phyloP scores from a whole-genome alignment of 2,329 filamentous ascomycete genomes.

The Atkinsonella texensis region DNA sequence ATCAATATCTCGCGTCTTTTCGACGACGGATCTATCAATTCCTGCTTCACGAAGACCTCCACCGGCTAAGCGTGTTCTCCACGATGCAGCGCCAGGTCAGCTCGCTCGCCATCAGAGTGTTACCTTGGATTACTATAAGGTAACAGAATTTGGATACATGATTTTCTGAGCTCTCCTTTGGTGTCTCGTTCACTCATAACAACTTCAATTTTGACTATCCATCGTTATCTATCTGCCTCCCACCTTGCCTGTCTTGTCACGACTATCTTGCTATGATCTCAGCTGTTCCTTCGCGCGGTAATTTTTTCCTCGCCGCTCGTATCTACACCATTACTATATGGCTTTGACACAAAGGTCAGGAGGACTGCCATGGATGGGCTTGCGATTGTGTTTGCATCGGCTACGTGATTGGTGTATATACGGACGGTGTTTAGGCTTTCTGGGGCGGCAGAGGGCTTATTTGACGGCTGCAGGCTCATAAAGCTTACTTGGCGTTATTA shows the following conservation, averaged over 20 bases:
- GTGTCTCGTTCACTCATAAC: constrained; percentile 16
- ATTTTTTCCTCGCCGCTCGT: constrained; percentile 44
- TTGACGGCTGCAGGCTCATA: constrained; percentile 32
- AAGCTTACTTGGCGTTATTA: constrained; percentile 39
- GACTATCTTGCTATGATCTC: constrained; percentile 44
- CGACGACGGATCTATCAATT: too few relatives aligned
- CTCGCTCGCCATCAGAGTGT: too few relatives aligned
- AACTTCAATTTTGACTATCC: constrained; percentile 36
- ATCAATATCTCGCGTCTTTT: too few relatives aligned
- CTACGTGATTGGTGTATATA: constrained; percentile 37
- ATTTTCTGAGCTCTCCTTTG: too few relatives aligned
- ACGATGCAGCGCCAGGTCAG: too few relatives aligned
- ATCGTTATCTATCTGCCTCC: constrained; percentile 36
- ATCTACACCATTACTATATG: constrained; percentile 42
- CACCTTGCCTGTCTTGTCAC: constrained; percentile 37
- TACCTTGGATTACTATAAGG: too few relatives aligned
- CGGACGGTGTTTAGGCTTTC: constrained; percentile 39
- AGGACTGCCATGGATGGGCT: constrained; percentile 20
- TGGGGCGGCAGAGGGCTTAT: constrained; percentile 39
- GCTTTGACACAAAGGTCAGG: constrained; percentile 16
- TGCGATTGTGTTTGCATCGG: constrained; percentile 26
- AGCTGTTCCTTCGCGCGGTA: constrained; percentile 49
- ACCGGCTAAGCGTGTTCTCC: too few relatives aligned
- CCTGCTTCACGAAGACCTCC: too few relatives aligned
- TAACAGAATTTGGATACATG: too few relatives aligned